These are phyloP conservation scores for Ogataea wickerhamii DNA, from an alignment of 805 yeast genomes.

Conservation along the genomic window DNA sequence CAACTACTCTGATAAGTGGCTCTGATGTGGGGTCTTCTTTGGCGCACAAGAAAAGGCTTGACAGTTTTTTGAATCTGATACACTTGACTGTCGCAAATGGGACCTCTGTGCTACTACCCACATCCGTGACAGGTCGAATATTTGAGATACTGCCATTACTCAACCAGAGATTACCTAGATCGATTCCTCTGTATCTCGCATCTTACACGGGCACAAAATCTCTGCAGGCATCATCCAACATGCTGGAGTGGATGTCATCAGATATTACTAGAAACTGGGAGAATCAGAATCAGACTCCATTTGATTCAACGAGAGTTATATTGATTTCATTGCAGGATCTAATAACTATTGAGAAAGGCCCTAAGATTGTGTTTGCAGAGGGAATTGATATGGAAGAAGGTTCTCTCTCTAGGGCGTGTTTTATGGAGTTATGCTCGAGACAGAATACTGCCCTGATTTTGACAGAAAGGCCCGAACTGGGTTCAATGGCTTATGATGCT, in stretches of 20 bases:
- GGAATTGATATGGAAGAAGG: slow-evolving; percentile 66
- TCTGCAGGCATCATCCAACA: slow-evolving; percentile 76
- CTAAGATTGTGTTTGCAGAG: slow-evolving; percentile 77
- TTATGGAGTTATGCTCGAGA: slow-evolving; percentile 54
- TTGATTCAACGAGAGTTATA: slow-evolving; percentile 59
- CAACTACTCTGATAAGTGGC: slow-evolving; percentile 79
- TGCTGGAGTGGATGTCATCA: slow-evolving; percentile 95
- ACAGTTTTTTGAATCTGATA: slow-evolving; percentile 57
- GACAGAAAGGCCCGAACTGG: slow-evolving; percentile 58
- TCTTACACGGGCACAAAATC: slow-evolving; percentile 77
- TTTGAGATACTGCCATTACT: slow-evolving; percentile 61
- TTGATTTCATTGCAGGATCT: slow-evolving; percentile 56
- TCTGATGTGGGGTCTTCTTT: slow-evolving; percentile 61
- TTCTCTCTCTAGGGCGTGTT: slow-evolving; percentile 49
- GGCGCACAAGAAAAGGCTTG: slow-evolving; percentile 61
- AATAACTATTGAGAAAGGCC: slow-evolving; percentile 47
- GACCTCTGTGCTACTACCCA: slow-evolving; percentile 81
- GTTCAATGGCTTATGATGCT: slow-evolving; percentile 48
- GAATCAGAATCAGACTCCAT: slow-evolving; percentile 69
- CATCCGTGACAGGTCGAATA: slow-evolving; percentile 74
- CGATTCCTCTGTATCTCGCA: slow-evolving; percentile 68
- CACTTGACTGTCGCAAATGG: slow-evolving; percentile 67
- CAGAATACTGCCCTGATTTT: slow-evolving; percentile 68
- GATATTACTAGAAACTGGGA: slow-evolving; percentile 87
- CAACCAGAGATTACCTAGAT: slow-evolving; percentile 19